Conservation (phyloP, 2,329 filamentous ascomycete genomes). For the Penicillium sp. region DNA sequence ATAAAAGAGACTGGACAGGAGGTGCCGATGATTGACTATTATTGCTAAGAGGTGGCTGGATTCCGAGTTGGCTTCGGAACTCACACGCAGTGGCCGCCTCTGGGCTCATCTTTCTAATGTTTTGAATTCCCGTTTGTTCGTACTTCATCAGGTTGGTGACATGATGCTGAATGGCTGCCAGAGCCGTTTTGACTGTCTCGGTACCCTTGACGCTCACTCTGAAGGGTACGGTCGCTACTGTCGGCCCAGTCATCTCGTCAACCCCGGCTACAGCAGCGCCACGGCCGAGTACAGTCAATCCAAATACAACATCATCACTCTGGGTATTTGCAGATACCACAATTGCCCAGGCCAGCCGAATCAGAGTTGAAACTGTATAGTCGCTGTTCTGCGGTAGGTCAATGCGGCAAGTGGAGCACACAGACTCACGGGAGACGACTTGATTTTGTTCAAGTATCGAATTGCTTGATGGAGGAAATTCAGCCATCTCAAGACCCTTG, state of each 20-base stretch:
- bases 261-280: conserved; percentile 38
- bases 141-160: background rate
- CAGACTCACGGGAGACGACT: too few relatives aligned
- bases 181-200: background rate
- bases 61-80: conserved; percentile 3
- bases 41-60: background rate
- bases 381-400: too few relatives aligned
- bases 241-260: conserved; percentile 41
- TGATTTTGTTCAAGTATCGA: too few relatives aligned
- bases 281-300: conserved; percentile 42
- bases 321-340: conserved; percentile 35
- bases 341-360: conserved; percentile 36
- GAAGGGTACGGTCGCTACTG: conserved; percentile 42
- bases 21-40: too few relatives aligned
- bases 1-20: too few relatives aligned
- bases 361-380: background rate
- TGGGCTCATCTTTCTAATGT: background rate
- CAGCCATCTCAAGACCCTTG: too few relatives aligned
- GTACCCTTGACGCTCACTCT: conserved; percentile 25
- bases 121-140: conserved; percentile 3
- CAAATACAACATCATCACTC: conserved; percentile 42
- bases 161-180: background rate
- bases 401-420: too few relatives aligned
- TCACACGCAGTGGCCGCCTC: conserved; percentile 5
- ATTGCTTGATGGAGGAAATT: too few relatives aligned